Base-by-base conservation (phyloP, 2,329 filamentous ascomycete genomes). In the Colletotrichum zoysiae region DNA sequence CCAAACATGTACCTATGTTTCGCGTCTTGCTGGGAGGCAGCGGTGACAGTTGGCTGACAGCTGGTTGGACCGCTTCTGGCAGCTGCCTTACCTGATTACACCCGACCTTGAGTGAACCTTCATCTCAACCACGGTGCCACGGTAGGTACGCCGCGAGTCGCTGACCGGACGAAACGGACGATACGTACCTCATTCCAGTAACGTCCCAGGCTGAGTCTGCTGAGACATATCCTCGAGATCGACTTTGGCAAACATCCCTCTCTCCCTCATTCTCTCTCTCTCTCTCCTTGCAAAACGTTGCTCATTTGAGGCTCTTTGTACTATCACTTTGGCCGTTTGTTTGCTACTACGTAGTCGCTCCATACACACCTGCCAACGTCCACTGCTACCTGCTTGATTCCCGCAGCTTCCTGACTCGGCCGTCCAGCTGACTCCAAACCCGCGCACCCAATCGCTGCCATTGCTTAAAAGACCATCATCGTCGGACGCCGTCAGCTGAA, bases 351-450 rank as follows among this genome's bases (percentile, higher is more conserved):
- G 44, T 48, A 48, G 30, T 30, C 30, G 30, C 46, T 46, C 44
- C 20, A 11, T 46, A 48, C 67, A 67, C 58, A 59, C 58, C 65
- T 69, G 61, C 56, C 65, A 68, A 33, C n/a, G 33, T 26, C 69
- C 65, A 57, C 58, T 62, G 58, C 26, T 53, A 53, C 48, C 63
- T 71, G 44, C n/a, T 68, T 71, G 53, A 18, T 18, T 60, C 59
- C 57, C 26, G 38, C 53, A 56, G 59, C 60, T 71, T 70, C 59
- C 70, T 70, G 70, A 65, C 70, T 71, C 70, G 65, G 65, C 59
- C 53, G 60, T 55, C 65, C 48, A 65, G 70, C 65, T 71, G 65
- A 71, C 70, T 60, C n/a, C 40, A 55, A 60, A 55, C 65, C 20
- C 3, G 7, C 65, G 66, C 66, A 33, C 35, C 20, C 40, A 58